These are phyloP conservation scores for Lichtheimia hyalospora DNA, from an alignment of 371 early-diverging fungal species.

Conservation along the genomic window DNA sequence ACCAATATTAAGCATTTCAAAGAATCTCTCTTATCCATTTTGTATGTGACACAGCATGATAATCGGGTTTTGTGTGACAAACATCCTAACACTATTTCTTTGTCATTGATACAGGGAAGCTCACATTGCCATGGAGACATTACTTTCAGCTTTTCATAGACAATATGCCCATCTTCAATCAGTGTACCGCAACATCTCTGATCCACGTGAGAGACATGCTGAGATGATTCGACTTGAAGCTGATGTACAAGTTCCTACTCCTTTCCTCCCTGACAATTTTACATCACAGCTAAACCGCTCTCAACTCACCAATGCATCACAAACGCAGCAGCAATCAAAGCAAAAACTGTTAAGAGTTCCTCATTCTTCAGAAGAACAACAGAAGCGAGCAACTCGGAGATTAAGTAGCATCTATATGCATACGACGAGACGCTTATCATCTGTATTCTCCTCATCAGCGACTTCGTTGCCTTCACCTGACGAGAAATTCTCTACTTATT, in stretches of 20 bases:
- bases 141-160: constrained; percentile 1
- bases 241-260: background rate
- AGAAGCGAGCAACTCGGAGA: background rate
- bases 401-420: background rate
- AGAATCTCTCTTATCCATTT: background rate
- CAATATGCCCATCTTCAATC: constrained; percentile 2
- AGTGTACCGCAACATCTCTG: background rate
- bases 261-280: background rate
- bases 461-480: no score
- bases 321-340: background rate
- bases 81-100: no score
- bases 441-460: background rate
- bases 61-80: background rate
- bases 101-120: background rate
- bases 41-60: background rate
- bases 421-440: background rate
- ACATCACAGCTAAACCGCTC: background rate
- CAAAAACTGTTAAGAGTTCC: background rate
- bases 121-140: constrained; percentile 4
- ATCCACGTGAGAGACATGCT: constrained; percentile 3
- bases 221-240: background rate
- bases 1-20: background rate
- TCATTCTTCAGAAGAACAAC: background rate
- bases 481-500: no score
- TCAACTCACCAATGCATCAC: background rate